Evolutionary conservation across 768 basidiomycete species (phyloP), one percentile per base, ranked within the genome.

Genomic region (Kwoniella newhampshirensis): DNA sequence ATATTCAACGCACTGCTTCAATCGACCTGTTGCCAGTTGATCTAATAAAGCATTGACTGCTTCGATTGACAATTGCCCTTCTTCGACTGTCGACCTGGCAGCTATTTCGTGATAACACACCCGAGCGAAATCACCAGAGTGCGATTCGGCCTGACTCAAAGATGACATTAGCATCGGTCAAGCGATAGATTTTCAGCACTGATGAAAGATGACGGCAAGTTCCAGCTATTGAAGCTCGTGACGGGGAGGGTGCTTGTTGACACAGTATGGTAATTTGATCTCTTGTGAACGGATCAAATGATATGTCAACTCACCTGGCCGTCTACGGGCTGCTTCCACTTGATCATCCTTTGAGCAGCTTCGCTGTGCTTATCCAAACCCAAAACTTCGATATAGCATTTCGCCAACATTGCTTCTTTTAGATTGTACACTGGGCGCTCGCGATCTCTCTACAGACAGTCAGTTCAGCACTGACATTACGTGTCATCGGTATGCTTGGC

Each of bases 361-460:
- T 85, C 85, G 53, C 90, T 87, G 70, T 84, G 84, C 72, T 78
- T 82, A 36, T 87, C 87, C 2, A 99, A 80, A 1, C 89, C 89
- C 32, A 98, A 87, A 2, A 93, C 82, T 60, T 87, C 86, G 78
- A 94, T 90, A 73, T 93, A 96, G 9, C 84, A 85, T 76, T 92
- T 97, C 4, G 92, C 93, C 2, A 99, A 79, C 71, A 88, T 89
- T 78, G 88, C 88, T 79, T 99, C 96, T 74, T 99, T 99, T 63
- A 96, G 77, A 13, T 91, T 89, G 75, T 98, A 99, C 0, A 92
- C 86, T 0, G 89, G 83, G 51, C 96, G 85, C 60, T 97, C 91
- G 30, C 87, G 83, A 74, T 98, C 96, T 83, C 96, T 89, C 91
- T 98, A 74, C 20, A 56, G 13, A n/a, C n/a, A n/a, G n/a, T n/a